A percentile compares a stretch with the other conserved stretches of the same genome.
Evolutionary conservation across 2,329 filamentous ascomycete species (phyloP).

Genomic region (Colletotrichum sojae): DNA sequence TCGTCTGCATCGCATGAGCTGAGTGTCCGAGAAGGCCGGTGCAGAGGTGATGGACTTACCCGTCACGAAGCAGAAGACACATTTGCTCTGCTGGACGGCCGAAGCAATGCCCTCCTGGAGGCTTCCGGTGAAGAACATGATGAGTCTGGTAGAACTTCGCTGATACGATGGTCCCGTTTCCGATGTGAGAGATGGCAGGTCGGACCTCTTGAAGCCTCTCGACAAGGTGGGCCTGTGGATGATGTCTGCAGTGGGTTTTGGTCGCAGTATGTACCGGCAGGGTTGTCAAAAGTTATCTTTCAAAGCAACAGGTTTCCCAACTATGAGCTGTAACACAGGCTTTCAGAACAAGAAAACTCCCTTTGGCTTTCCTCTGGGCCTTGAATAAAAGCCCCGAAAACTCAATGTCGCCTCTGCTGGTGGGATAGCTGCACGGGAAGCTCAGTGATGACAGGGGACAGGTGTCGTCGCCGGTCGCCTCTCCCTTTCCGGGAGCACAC

Average conservation of each 20-base stretch:
- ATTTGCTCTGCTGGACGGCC: constrained; percentile 81
- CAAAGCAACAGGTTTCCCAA: no score
- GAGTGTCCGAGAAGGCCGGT: not conserved
- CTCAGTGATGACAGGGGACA: constrained; percentile 32
- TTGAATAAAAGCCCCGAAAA: not conserved
- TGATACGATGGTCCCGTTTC: not conserved
- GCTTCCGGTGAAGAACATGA: constrained; percentile 86
- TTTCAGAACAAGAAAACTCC: not conserved
- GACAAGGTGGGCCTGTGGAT: not conserved
- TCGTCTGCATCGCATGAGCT: constrained; percentile 67
- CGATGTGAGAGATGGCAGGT: not conserved
- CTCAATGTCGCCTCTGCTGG: not conserved
- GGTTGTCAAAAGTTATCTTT: not conserved
- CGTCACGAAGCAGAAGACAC: constrained; percentile 87
- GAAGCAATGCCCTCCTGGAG: constrained; percentile 85
- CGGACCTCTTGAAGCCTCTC: not conserved
- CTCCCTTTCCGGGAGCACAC: constrained; percentile 17
- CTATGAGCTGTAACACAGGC: not conserved
- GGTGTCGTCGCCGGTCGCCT: constrained; percentile 31
- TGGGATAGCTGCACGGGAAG: not conserved
- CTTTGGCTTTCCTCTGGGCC: not conserved
- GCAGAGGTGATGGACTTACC: constrained; percentile 62
- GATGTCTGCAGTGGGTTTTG: not conserved
- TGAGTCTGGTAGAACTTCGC: constrained; percentile 25
- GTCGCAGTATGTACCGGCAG: not conserved